Evolutionary conservation across 768 basidiomycete genomes (phyloP).

Genomic region (Pulveroboletus ravenelii): DNA sequence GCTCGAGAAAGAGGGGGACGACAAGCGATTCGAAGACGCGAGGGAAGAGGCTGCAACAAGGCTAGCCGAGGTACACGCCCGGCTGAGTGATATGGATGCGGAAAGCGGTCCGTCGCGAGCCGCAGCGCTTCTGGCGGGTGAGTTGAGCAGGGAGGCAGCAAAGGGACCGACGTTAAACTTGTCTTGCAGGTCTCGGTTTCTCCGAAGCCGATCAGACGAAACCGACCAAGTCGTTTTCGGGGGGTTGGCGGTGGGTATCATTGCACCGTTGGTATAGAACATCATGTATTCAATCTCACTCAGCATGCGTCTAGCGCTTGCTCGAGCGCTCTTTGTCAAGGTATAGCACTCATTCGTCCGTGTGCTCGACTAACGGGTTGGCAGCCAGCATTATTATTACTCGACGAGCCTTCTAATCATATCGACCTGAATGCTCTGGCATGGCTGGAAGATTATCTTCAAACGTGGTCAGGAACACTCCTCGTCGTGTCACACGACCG

Average conservation of each 20-base stretch:
- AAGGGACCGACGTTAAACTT: slow-evolving; percentile 1
- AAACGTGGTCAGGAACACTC: slow-evolving; percentile 89
- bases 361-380: slow-evolving; percentile 5
- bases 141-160: neutral
- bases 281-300: neutral
- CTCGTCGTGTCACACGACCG: slow-evolving; percentile 98
- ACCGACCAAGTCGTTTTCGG: slow-evolving; percentile 84
- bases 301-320: slow-evolving; percentile 94
- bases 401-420: slow-evolving; percentile 97
- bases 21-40: slow-evolving; percentile 77
- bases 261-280: neutral
- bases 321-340: slow-evolving; percentile 95
- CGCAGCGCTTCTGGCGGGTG: slow-evolving; percentile 82
- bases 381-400: slow-evolving; percentile 70
- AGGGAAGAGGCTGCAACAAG: slow-evolving; percentile 80
- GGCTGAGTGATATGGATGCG: slow-evolving; percentile 96
- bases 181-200: slow-evolving; percentile 76
- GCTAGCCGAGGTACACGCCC: slow-evolving; percentile 83
- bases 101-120: slow-evolving; percentile 95
- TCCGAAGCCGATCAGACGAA: slow-evolving; percentile 79
- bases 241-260: slow-evolving; percentile 81
- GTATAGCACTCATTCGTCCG: slow-evolving; percentile 29
- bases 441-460: slow-evolving; percentile 96
- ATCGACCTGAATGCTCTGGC: slow-evolving; percentile 95
- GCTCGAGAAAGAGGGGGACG: slow-evolving; percentile 71